Evolutionary conservation across 306 rosid genomes (phyloP).

Genomic region (Fragaria vesca): DNA sequence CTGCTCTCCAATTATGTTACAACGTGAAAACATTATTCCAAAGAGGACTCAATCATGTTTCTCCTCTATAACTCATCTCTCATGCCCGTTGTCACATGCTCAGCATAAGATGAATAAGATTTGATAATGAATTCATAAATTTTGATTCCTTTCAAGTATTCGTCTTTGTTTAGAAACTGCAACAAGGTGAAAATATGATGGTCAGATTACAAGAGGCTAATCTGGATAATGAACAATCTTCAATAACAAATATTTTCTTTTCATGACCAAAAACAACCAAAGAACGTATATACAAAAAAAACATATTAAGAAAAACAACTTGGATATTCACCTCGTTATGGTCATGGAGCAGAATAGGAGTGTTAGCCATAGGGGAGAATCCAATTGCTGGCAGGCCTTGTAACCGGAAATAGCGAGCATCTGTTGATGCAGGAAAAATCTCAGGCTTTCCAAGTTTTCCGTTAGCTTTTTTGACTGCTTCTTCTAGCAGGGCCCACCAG

Average conservation of each 20-base stretch:
- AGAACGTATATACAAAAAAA: neutral
- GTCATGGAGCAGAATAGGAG: slow-evolving; percentile 89
- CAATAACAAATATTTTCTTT: too few species aligned
- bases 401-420: slow-evolving; percentile 76
- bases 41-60: neutral
- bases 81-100: slow-evolving; percentile 26
- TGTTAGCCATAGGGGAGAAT: slow-evolving; percentile 92
- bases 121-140: slow-evolving; percentile 65
- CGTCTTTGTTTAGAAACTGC: slow-evolving; percentile 82
- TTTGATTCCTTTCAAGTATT: slow-evolving; percentile 77
- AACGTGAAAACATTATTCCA: neutral
- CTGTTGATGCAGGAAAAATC: slow-evolving; percentile 83
- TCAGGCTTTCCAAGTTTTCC: slow-evolving; percentile 88
- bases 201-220: neutral
- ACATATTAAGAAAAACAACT: neutral
- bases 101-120: slow-evolving; percentile 60
- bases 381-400: slow-evolving; percentile 87
- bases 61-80: slow-evolving; percentile 70
- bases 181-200: slow-evolving; percentile 14
- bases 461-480: slow-evolving; percentile 65
- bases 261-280: slow-evolving; percentile 5
- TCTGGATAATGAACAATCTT: neutral
- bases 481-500: slow-evolving; percentile 84
- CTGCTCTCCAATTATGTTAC: slow-evolving; percentile 17
- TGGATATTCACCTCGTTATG: slow-evolving; percentile 77